Conservation (phyloP, 1,284 basidiomycete species). For the Malassezia restricta region DNA sequence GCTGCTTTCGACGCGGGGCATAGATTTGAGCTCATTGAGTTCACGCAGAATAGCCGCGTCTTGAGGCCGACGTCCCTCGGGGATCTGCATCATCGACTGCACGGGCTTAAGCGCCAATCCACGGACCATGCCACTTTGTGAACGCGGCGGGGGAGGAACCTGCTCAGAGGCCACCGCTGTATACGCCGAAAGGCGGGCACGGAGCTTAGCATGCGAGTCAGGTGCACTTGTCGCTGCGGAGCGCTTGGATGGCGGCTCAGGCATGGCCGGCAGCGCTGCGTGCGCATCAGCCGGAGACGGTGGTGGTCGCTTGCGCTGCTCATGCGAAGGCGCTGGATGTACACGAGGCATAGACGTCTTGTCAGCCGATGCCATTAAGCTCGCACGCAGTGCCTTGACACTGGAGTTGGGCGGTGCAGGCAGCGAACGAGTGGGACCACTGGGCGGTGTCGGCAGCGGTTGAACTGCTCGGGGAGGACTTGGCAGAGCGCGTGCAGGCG, state of each 20-base stretch:
- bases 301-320: background rate
- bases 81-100: conserved; percentile 3
- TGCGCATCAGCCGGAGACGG: background rate
- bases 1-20: conserved; percentile 16
- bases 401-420: conserved; percentile 6
- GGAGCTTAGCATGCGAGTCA: conserved; percentile 3
- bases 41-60: conserved; percentile 12
- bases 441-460: conserved; percentile 11
- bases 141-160: background rate
- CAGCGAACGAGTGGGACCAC: background rate
- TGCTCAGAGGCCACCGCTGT: background rate
- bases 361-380: background rate
- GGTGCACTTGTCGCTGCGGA: background rate
- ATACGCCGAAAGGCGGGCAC: conserved; percentile 5
- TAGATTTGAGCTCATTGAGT: conserved; percentile 13
- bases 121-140: background rate
- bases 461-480: background rate
- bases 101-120: conserved; percentile 2
- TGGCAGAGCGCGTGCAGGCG: background rate
- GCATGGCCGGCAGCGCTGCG: background rate
- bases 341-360: background rate
- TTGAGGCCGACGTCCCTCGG: background rate
- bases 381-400: conserved; percentile 9
- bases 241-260: conserved; percentile 5
- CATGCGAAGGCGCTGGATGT: background rate